Conservation (phyloP, 345 rosid species). For the Populus euphratica region DNA sequence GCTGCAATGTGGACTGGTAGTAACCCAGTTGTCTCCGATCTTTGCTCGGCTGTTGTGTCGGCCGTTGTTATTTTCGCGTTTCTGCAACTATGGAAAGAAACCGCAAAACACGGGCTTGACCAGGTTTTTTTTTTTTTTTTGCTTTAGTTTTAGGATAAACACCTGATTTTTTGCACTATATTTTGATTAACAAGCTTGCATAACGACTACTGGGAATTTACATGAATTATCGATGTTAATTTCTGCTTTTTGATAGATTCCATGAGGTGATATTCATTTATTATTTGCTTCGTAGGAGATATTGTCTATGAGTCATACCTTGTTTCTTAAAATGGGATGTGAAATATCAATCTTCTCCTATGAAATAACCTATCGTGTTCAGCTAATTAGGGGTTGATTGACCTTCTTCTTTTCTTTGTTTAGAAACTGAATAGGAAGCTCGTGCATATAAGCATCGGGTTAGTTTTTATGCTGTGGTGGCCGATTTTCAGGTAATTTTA, state of each 20-base stretch:
- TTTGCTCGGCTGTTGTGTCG: conserved; percentile 10
- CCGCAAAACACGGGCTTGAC: conserved; percentile 32
- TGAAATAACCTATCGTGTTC: background rate
- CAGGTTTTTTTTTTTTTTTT: conserved; percentile 14
- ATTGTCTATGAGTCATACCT: background rate
- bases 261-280: background rate
- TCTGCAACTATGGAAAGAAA: conserved; percentile 25
- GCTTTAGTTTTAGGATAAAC: background rate
- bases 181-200: background rate
- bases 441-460: conserved; percentile 80
- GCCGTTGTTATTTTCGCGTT: conserved; percentile 8
- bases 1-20: background rate
- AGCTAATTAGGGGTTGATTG: conserved; percentile 3
- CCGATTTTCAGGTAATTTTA: conserved; percentile 64
- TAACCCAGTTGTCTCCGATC: conserved; percentile 12
- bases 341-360: background rate
- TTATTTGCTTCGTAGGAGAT: background rate
- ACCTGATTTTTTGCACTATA: background rate
- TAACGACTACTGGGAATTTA: too few species aligned
- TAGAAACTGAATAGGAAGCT: conserved; percentile 80
- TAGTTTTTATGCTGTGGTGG: conserved; percentile 87
- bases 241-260: background rate
- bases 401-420: conserved; percentile 19
- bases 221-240: background rate
- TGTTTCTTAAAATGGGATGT: background rate